Base-by-base conservation (phyloP, 768 basidiomycete species). In the Coprinopsis marcescibilis region DNA sequence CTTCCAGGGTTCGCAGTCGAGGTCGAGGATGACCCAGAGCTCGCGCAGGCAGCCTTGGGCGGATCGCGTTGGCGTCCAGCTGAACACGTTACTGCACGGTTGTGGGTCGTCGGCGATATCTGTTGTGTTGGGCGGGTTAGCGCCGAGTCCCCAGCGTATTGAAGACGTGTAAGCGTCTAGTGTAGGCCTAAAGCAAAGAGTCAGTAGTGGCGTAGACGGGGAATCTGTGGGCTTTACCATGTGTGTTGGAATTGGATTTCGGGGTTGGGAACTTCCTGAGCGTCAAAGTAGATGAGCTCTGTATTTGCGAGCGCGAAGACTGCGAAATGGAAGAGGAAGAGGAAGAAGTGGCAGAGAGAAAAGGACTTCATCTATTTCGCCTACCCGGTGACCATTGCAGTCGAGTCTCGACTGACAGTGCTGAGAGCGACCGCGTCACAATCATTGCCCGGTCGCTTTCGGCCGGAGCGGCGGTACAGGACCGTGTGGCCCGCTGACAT, bases 201-300 rank as follows among this genome's bases (percentile, higher is more conserved):
- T 41, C 19, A 15, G 21, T 39, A 27, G 33, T 37, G n/a, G 40
- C 8, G 4, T 15, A 12, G 21, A 24, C 2, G 38, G 25, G 14
- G 23, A 7, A 15, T 13, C 11, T 0, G 13, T 55, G 34, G 48
- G 53, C 55, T 68, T 60, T 26, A 68, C 63, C 66, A 65, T 26
- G 57, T 46, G 38, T 49, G 42, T 3, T 56, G 52, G 30, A 58
- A 57, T 5, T 57, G 34, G 49, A 57, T 15, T 21, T 48, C 33
- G 8, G 58, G 38, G 25, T 59, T 57, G 14, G 51, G 43, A 4
- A 51, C 55, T 33, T 60, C 60, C 13, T 61, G 54, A 37, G 68
- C 63, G 20, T 57, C 59, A 56, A 84, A 80, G 59, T 78, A 80
- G 59, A 80, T 61, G 54, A 85, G 83, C 64, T 85, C 81, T 27